Evolutionary conservation across 2,329 filamentous ascomycete genomes (phyloP).

Genomic region (Neoarthrinium moseri): DNA sequence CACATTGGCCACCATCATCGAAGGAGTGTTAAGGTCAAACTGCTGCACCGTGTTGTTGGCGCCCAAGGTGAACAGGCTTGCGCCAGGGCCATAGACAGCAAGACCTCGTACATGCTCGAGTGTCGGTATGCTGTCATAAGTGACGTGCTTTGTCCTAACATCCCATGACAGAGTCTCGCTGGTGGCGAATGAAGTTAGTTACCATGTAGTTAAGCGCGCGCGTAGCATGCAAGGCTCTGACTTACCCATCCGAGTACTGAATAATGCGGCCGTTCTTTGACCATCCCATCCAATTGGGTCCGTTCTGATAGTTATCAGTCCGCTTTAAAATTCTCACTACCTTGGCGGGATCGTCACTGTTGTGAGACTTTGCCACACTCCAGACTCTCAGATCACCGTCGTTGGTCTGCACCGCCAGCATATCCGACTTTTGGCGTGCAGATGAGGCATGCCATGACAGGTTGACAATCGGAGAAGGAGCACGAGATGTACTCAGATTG

Average conservation of each 20-base stretch:
- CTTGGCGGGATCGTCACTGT: conserved; percentile 73
- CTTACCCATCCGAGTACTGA: conserved; percentile 87
- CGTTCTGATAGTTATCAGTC: conserved; percentile 68
- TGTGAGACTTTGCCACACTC: conserved; percentile 85
- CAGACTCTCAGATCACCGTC: conserved; percentile 93
- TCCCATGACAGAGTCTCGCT: conserved; percentile 95
- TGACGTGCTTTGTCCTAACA: conserved; percentile 95
- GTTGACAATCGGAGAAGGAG: conserved; percentile 82
- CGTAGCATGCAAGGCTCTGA: conserved; percentile 49
- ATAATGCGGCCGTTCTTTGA: conserved; percentile 97
- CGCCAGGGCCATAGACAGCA: conserved; percentile 84
- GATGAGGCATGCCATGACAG: conserved; percentile 96
- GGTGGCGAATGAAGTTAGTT: conserved; percentile 26
- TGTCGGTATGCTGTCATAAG: conserved; percentile 84
- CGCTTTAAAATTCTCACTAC: conserved; percentile 85
- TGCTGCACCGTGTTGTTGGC: conserved; percentile 89
- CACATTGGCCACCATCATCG: conserved; percentile 79
- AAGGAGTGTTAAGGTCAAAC: conserved; percentile 84
- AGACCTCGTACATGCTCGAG: conserved; percentile 78
- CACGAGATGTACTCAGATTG: conserved; percentile 80
- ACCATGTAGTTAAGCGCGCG: conserved; percentile 42
- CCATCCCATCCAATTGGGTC: conserved; percentile 96
- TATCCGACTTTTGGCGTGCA: conserved; percentile 93
- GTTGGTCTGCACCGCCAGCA: conserved; percentile 89
- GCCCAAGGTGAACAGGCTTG: conserved; percentile 88